Percentiles rank a stretch among this genome's conserved stretches.
These are phyloP conservation scores for Eragrostis tef DNA, from an alignment of 202 grass and related monocot genomes.

Conservation along the genomic window DNA sequence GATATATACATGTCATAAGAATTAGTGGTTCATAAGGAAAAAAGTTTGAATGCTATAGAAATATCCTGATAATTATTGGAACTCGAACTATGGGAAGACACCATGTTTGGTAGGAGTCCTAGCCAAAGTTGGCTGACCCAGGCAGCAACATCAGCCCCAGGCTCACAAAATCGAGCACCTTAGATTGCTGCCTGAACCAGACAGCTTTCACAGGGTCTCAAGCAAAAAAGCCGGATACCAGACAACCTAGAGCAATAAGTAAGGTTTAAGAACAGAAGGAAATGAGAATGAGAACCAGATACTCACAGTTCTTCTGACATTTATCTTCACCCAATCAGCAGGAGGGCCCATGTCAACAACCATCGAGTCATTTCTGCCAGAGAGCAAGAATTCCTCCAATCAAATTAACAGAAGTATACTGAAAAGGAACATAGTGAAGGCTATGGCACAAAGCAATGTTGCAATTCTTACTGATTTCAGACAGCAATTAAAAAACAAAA, in stretches of 20 bases:
- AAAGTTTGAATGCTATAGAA: slow-evolving; percentile 21
- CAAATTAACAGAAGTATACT: slow-evolving; percentile 2
- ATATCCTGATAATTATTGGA: slow-evolving; percentile 2
- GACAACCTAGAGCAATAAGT: slow-evolving; percentile 19
- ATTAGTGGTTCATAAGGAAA: slow-evolving; percentile 7
- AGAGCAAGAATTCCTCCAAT: slow-evolving; percentile 59
- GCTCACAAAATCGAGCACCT: too few species aligned
- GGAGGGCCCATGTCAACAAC: slow-evolving; percentile 80
- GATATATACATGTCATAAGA: slow-evolving; percentile 46
- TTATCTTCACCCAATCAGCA: slow-evolving; percentile 99
- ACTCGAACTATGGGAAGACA: background rate
- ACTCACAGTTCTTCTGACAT: slow-evolving; percentile 76
- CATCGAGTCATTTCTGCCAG: slow-evolving; percentile 69
- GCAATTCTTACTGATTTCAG: slow-evolving; percentile 36
- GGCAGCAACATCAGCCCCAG: too few species aligned
- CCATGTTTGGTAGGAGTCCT: too few species aligned
- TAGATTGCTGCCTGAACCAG: too few species aligned
- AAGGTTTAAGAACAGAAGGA: background rate
- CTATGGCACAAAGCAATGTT: slow-evolving; percentile 6
- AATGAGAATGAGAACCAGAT: slow-evolving; percentile 21
- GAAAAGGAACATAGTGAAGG: slow-evolving; percentile 29
- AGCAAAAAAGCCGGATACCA: background rate
- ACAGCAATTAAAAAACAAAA: background rate
- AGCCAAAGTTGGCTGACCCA: too few species aligned
- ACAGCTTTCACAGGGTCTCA: too few species aligned